Conservation (phyloP, 2,329 filamentous ascomycete species). For the Hymenoscyphus salicellus region DNA sequence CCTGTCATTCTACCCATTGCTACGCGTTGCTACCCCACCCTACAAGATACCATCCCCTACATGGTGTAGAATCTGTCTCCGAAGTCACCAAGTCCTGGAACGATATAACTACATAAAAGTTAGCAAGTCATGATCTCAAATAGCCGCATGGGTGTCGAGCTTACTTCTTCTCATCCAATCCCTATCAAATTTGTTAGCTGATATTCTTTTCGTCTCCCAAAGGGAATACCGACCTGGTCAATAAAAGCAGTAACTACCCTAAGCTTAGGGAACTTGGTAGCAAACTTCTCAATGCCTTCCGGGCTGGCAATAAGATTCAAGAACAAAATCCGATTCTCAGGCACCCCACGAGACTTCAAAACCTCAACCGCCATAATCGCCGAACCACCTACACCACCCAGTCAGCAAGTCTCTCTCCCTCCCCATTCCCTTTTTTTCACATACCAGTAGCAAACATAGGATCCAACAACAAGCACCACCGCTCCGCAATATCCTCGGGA, state of each 20-base stretch:
- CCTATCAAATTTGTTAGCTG: slow-evolving; percentile 43
- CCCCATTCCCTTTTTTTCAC: slow-evolving; percentile 18
- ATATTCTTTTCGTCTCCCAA: slow-evolving; percentile 10
- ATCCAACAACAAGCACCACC: slow-evolving; percentile 92
- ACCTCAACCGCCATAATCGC: slow-evolving; percentile 97
- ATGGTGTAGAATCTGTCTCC: slow-evolving; percentile 95
- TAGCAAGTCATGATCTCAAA: slow-evolving; percentile 14
- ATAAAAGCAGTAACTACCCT: slow-evolving; percentile 94
- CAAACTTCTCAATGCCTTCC: slow-evolving; percentile 85
- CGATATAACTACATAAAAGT: slow-evolving; percentile 69
- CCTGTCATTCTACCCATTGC: background rate
- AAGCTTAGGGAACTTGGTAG: slow-evolving; percentile 81
- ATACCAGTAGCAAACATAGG: slow-evolving; percentile 98
- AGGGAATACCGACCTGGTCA: slow-evolving; percentile 60
- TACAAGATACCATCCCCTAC: slow-evolving; percentile 42
- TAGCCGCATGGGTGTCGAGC: slow-evolving; percentile 35
- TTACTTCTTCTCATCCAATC: slow-evolving; percentile 97
- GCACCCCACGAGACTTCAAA: slow-evolving; percentile 82
- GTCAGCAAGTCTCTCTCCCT: slow-evolving; percentile 3
- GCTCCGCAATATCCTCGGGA: slow-evolving; percentile 83
- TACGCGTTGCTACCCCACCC: background rate
- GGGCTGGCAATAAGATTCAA: slow-evolving; percentile 97
- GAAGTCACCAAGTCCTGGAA: slow-evolving; percentile 91
- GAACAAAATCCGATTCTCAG: slow-evolving; percentile 93
- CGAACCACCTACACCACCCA: slow-evolving; percentile 66